Percentiles rank a stretch among this genome's conserved stretches.
phyloP scores from a whole-genome alignment of 768 basidiomycete genomes.

The Lentinula aciculospora region DNA sequence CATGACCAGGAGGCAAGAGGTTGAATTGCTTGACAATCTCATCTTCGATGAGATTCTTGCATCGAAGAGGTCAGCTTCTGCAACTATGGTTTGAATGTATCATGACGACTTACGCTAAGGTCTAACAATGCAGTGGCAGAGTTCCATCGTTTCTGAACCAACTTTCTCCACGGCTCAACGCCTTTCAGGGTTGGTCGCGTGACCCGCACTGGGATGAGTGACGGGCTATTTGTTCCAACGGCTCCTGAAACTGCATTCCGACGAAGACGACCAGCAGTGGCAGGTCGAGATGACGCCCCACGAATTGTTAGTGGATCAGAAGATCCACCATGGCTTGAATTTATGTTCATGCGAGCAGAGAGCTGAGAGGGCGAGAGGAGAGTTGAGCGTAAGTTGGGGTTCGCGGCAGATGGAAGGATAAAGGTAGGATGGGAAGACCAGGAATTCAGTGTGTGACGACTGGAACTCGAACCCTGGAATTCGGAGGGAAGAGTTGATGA shows the following conservation, averaged over 20 bases:
- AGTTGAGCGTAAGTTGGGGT: conserved; percentile 21
- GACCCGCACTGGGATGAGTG: conserved; percentile 6
- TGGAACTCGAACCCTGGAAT: conserved; percentile 21
- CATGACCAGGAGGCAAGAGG: conserved; percentile 66
- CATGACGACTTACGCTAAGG: conserved; percentile 59
- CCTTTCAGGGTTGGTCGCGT: conserved; percentile 7
- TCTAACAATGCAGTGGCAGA: conserved; percentile 66
- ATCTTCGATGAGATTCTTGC: conserved; percentile 74
- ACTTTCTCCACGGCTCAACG: conserved; percentile 70
- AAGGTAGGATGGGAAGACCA: conserved; percentile 23
- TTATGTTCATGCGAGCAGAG: conserved; percentile 29
- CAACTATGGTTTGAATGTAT: conserved; percentile 7
- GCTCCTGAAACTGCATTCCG: conserved; percentile 47
- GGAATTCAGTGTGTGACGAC: conserved; percentile 30
- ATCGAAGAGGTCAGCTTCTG: conserved; percentile 15
- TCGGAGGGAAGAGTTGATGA: conserved; percentile 12
- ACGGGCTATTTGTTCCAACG: neutral
- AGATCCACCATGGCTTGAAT: conserved; percentile 23
- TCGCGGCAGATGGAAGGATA: conserved; percentile 20
- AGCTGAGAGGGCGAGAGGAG: conserved; percentile 27
- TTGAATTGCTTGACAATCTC: conserved; percentile 67
- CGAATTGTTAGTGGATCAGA: conserved; percentile 59
- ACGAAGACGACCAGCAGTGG: conserved; percentile 47
- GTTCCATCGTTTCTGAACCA: conserved; percentile 72
- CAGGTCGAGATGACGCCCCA: conserved; percentile 48